phyloP scores from a whole-genome alignment of 2,329 filamentous ascomycete species.

The Talaromyces sp. region DNA sequence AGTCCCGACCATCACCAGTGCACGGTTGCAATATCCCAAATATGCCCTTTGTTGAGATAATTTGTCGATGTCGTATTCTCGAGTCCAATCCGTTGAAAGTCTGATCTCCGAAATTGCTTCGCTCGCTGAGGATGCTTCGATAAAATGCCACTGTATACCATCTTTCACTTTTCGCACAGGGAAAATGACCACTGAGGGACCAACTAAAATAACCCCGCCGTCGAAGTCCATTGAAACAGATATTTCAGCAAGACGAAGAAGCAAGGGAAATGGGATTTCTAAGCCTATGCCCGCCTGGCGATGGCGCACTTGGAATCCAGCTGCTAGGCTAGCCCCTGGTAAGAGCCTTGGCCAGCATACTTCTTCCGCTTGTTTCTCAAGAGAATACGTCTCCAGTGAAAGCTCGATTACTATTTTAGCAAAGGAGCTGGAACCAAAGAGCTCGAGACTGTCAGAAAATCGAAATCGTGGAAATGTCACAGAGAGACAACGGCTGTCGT shows the following conservation, averaged over 20 bases:
- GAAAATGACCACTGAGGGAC: background rate
- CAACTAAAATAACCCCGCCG: background rate
- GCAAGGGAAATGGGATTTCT: slow-evolving; percentile 3
- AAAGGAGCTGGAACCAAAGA: no score
- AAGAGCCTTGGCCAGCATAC: background rate
- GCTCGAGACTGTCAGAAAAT: no score
- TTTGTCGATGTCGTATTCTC: background rate
- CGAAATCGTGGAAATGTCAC: background rate
- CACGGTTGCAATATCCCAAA: background rate
- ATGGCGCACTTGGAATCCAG: background rate
- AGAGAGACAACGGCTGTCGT: background rate
- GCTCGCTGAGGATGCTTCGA: background rate
- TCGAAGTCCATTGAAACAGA: slow-evolving; percentile 1
- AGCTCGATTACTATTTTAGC: background rate
- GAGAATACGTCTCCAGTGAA: background rate
- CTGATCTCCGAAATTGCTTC: background rate
- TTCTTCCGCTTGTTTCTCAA: background rate
- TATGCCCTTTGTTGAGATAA: background rate
- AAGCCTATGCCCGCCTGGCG: background rate
- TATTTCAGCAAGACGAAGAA: slow-evolving; percentile 2
- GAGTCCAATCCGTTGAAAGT: background rate
- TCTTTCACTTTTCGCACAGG: background rate
- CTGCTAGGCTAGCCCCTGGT: background rate
- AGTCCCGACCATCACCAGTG: background rate
- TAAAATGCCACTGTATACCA: slow-evolving; percentile 1